A percentile compares a stretch with the other conserved stretches of the same genome.
phyloP scores from a whole-genome alignment of 768 basidiomycete species.

The Lentinula lateritia region DNA sequence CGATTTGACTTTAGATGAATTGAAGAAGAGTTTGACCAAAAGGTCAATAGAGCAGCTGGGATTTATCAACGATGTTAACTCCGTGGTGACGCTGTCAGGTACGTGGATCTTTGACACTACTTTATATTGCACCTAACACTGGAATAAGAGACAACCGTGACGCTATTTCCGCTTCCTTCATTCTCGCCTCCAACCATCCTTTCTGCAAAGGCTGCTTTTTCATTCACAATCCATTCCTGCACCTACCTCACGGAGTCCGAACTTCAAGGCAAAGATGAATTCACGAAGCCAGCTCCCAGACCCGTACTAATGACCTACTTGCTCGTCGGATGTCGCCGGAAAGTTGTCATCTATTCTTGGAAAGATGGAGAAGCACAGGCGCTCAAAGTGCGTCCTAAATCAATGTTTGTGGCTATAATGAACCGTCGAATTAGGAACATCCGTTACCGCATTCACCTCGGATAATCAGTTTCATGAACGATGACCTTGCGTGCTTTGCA shows the following conservation, averaged over 20 bases:
- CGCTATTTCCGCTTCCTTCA: conserved; percentile 71
- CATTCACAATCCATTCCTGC: conserved; percentile 69
- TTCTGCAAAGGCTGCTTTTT: conserved; percentile 70
- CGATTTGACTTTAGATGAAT: conserved; percentile 47
- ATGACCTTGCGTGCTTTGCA: conserved; percentile 62
- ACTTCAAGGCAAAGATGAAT: conserved; percentile 16
- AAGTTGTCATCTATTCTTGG: conserved; percentile 82
- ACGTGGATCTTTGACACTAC: conserved; percentile 13
- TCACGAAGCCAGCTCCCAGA: conserved; percentile 37
- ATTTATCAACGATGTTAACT: conserved; percentile 80
- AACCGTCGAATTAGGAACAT: conserved; percentile 56
- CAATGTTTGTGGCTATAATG: background rate
- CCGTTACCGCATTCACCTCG: conserved; percentile 88
- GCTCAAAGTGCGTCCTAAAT: conserved; percentile 44
- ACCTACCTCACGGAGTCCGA: conserved; percentile 36
- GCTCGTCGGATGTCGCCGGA: conserved; percentile 80
- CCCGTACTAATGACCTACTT: conserved; percentile 71
- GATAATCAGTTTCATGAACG: conserved; percentile 65
- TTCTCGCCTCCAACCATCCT: conserved; percentile 69
- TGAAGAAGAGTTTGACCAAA: conserved; percentile 58
- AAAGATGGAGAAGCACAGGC: conserved; percentile 78
- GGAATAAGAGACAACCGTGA: conserved; percentile 59
- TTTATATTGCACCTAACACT: background rate
- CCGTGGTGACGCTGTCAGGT: conserved; percentile 84
- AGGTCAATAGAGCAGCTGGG: conserved; percentile 85